A percentile compares a stretch with the other conserved stretches of the same genome.
These are phyloP conservation scores for Mycena capillaripes DNA, from an alignment of 768 basidiomycete species.

Conservation along the genomic window DNA sequence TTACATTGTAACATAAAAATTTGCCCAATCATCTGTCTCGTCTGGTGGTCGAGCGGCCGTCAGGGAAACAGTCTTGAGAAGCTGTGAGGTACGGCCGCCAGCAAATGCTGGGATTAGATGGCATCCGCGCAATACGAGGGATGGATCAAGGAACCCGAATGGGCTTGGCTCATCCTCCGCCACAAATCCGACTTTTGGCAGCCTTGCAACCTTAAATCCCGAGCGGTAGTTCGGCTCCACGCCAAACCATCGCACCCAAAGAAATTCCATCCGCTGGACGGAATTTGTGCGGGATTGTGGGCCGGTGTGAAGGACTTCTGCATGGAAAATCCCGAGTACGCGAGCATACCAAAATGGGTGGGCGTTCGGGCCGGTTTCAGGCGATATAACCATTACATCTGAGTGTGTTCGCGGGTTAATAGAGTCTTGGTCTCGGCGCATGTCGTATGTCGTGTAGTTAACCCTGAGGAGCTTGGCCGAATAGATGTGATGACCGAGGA, in stretches of 20 bases:
- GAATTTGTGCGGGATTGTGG: not conserved
- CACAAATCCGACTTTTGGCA: conserved; percentile 8
- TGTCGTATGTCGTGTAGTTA: conserved; percentile 56
- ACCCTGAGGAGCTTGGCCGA: conserved; percentile 44
- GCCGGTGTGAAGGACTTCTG: conserved; percentile 11
- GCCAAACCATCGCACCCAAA: conserved; percentile 47
- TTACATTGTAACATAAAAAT: conserved; percentile 14
- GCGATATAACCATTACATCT: conserved; percentile 44
- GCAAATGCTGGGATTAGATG: not conserved
- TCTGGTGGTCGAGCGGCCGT: not conserved
- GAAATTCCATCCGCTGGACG: conserved; percentile 40
- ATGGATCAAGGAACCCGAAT: not conserved
- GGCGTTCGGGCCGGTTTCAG: conserved; percentile 6
- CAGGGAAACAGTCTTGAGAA: not conserved
- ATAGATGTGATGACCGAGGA: conserved; percentile 38
- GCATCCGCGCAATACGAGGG: not conserved
- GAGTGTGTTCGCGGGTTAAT: conserved; percentile 46
- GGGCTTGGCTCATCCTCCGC: not conserved
- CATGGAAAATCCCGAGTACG: conserved; percentile 40
- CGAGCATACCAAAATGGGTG: conserved; percentile 17
- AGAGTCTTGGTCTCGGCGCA: conserved; percentile 49
- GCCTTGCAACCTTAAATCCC: not conserved
- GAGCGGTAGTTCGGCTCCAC: not conserved
- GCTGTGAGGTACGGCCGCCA: not conserved
- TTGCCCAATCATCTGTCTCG: conserved; percentile 1